These are phyloP conservation scores for Kodamaea kakaduensis DNA, from an alignment of 805 yeast species.

Conservation along the genomic window DNA sequence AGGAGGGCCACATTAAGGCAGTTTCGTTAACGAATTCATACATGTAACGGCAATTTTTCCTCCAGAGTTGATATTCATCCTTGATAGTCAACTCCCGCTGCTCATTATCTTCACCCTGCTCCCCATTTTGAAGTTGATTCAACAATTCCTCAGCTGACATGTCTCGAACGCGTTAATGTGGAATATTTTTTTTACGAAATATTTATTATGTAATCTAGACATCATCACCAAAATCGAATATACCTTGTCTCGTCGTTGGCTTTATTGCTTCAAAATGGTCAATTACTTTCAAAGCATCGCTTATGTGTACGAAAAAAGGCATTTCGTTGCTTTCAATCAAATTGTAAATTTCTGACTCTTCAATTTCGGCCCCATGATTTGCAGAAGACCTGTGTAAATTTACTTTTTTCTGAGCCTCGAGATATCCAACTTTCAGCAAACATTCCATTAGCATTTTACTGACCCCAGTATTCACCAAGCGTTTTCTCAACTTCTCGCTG, in stretches of 20 bases:
- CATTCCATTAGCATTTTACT: slow-evolving; percentile 21
- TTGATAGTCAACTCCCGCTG: slow-evolving; percentile 44
- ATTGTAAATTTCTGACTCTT: slow-evolving; percentile 17
- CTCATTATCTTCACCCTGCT: slow-evolving; percentile 8
- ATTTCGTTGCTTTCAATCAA: slow-evolving; percentile 22
- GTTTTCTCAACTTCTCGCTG: slow-evolving; percentile 21
- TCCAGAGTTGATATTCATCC: slow-evolving; percentile 76
- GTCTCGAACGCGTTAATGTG: background rate
- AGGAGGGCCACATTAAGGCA: slow-evolving; percentile 76
- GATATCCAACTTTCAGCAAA: slow-evolving; percentile 23
- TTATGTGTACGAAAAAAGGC: slow-evolving; percentile 36
- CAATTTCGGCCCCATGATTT: slow-evolving; percentile 6
- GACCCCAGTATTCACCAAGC: slow-evolving; percentile 32
- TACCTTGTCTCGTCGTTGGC: background rate
- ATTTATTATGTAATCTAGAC: slow-evolving; percentile 5
- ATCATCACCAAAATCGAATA: slow-evolving; percentile 2
- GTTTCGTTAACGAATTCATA: slow-evolving; percentile 80
- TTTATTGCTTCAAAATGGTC: slow-evolving; percentile 27
- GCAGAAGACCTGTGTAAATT: slow-evolving; percentile 2
- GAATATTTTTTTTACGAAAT: background rate
- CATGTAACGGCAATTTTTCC: slow-evolving; percentile 76
- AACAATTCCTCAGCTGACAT: slow-evolving; percentile 7
- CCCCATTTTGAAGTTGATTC: slow-evolving; percentile 3
- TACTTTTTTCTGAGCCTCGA: slow-evolving; percentile 16
- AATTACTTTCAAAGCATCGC: slow-evolving; percentile 37